Conservation (phyloP, 768 basidiomycete species). For the Psilocybe sp. region DNA sequence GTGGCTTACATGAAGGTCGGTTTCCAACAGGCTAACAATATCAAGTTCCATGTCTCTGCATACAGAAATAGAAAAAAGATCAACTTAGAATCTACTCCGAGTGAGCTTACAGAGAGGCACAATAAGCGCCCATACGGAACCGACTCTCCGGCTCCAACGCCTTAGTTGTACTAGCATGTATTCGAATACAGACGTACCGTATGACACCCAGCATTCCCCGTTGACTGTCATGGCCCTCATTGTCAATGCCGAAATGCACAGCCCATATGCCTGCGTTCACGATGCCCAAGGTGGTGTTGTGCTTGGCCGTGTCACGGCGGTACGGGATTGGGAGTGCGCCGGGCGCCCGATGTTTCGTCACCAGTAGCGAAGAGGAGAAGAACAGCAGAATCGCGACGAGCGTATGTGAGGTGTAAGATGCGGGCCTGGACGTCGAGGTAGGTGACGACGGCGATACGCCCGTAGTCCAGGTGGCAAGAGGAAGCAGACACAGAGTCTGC, state of each 20-base stretch:
- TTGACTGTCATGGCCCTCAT: constrained; percentile 73
- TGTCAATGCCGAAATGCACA: constrained; percentile 83
- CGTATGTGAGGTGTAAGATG: constrained; percentile 12
- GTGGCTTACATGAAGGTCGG: constrained; percentile 72
- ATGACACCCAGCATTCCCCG: constrained; percentile 55
- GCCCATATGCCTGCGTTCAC: constrained; percentile 89
- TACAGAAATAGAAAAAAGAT: not conserved
- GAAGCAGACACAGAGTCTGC: constrained; percentile 48
- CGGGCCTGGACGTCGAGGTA: too few species aligned
- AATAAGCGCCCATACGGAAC: too few species aligned
- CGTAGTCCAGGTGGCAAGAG: constrained; percentile 28
- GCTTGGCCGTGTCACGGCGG: constrained; percentile 46
- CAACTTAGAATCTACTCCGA: too few species aligned
- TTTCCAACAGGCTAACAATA: constrained; percentile 81
- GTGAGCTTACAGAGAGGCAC: too few species aligned
- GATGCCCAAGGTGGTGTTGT: constrained; percentile 65
- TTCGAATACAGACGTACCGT: constrained; percentile 19
- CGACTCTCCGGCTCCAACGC: too few species aligned
- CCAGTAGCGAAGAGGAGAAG: constrained; percentile 27
- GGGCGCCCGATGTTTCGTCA: constrained; percentile 32
- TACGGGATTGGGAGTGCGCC: constrained; percentile 52
- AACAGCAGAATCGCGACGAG: constrained; percentile 32
- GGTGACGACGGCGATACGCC: not conserved
- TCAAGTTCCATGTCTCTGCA: constrained; percentile 80
- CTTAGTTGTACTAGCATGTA: too few species aligned